Base-by-base conservation (phyloP, 805 yeast genomes). In the Nakazawaea sp. region DNA sequence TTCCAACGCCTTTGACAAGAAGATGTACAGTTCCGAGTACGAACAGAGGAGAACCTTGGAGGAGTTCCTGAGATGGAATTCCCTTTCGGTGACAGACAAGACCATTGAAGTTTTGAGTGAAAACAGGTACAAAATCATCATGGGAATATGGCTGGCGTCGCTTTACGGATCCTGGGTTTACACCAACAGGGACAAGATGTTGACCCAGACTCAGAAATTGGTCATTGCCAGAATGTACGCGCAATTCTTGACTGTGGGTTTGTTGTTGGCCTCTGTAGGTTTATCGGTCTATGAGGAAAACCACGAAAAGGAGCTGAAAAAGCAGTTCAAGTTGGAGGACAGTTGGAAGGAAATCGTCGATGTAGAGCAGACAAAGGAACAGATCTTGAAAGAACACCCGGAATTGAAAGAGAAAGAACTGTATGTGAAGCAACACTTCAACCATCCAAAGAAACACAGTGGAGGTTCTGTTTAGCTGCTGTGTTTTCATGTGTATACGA, bases 171-270 rank as follows among this genome's bases (percentile, higher is more conserved):
- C 94, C 4, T 86, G 90, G 86, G 72, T 61, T 32, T 50, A 64
- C 31, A 86, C 83, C 36, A 78, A 83, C 61, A 73, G 70, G 48
- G 95, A 86, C 56, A 79, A 77, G 45, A 64, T 78, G 54, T 72
- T 86, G 81, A 73, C 85, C 38, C 71, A 68, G 45, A 62, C 92
- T 4, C 95, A 86, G 62, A 86, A 83, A 57, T 75, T 83, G 33
- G 92, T 82, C 24, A 89, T 81, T 55, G 94, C 94, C 23, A 78
- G 95, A 72, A 85, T 85, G 83, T 85, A 85, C 54, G 95, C 95
- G 9, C 95, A 86, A 59, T 84, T 81, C 45, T 60, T 83, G 38
- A 82, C 95, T 2, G 88, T 86, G 37, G 71, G 72, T 9, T 61
- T 85, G 43, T 61, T 85, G 45, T 58, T 85, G 38, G 87, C 78